A percentile compares a stretch with the other conserved stretches of the same genome.
phyloP scores from a whole-genome alignment of 805 yeast genomes.

The Yarrowia deformans region DNA sequence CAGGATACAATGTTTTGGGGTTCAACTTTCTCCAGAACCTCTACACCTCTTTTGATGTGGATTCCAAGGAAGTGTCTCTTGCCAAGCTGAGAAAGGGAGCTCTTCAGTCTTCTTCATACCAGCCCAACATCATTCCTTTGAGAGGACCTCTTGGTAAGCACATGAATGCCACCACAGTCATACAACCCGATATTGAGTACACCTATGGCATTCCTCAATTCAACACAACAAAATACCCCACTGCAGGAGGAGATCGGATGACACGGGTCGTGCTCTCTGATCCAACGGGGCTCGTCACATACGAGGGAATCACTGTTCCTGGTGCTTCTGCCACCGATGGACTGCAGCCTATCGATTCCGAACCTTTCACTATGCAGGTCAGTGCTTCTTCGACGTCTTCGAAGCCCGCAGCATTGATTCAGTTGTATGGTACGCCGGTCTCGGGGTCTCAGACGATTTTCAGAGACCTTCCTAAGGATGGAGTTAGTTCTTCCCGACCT shows the following conservation, averaged over 20 bases:
- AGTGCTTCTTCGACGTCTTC: conserved; percentile 25
- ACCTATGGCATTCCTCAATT: conserved; percentile 15
- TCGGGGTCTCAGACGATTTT: conserved; percentile 22
- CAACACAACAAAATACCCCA: conserved; percentile 21
- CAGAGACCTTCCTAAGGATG: background rate
- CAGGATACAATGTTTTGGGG: conserved; percentile 17
- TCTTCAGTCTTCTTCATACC: background rate
- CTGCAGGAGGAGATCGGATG: conserved; percentile 13
- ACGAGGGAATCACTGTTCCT: conserved; percentile 30
- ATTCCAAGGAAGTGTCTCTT: conserved; percentile 14
- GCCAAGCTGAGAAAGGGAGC: conserved; percentile 28
- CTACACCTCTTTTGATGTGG: conserved; percentile 24
- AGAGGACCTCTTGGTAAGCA: background rate
- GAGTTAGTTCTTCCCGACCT: background rate
- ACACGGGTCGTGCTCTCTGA: conserved; percentile 10
- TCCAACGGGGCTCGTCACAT: conserved; percentile 24
- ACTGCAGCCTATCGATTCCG: background rate
- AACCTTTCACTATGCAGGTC: conserved; percentile 12
- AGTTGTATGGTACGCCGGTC: conserved; percentile 17
- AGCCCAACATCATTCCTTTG: conserved; percentile 8
- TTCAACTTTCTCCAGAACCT: conserved; percentile 17
- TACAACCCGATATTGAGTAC: conserved; percentile 19
- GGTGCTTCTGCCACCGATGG: background rate
- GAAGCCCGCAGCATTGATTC: conserved; percentile 7
- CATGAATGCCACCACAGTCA: conserved; percentile 6